These are phyloP conservation scores for Xylaria sp. DNA, from an alignment of 2,329 filamentous ascomycete genomes.

Conservation along the genomic window DNA sequence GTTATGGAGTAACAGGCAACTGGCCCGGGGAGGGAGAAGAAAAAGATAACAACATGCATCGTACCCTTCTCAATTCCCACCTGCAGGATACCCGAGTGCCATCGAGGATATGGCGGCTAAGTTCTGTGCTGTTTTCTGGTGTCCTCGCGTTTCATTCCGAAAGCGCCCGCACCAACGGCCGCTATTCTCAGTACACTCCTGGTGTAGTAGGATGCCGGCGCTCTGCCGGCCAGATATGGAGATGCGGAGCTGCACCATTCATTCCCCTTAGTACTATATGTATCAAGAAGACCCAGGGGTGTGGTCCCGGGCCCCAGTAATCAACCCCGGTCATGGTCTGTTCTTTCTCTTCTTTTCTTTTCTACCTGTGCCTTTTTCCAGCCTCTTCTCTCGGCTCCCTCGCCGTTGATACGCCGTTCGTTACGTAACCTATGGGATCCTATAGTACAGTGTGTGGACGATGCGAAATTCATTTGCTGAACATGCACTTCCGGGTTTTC, in stretches of 20 bases:
- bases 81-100: no score
- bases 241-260: no score
- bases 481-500: no score
- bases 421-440: background rate
- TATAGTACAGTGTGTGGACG: no score
- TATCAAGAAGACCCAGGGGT: background rate
- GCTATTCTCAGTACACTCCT: no score
- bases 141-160: constrained; percentile 12
- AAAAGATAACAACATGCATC: background rate
- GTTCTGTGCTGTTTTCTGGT: background rate
- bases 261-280: background rate
- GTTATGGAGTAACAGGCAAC: no score
- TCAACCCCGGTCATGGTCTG: background rate
- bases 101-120: background rate
- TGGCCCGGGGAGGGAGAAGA: background rate
- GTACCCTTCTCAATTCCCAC: background rate
- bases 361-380: background rate
- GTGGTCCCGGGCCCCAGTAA: background rate
- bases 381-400: background rate
- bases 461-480: no score
- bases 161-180: constrained; percentile 1
- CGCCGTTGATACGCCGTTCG: background rate
- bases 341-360: background rate
- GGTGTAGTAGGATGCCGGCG: background rate
- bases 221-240: no score